These are phyloP conservation scores for Cyberlindnera suaveolens DNA, from an alignment of 805 yeast genomes.

Conservation along the genomic window DNA sequence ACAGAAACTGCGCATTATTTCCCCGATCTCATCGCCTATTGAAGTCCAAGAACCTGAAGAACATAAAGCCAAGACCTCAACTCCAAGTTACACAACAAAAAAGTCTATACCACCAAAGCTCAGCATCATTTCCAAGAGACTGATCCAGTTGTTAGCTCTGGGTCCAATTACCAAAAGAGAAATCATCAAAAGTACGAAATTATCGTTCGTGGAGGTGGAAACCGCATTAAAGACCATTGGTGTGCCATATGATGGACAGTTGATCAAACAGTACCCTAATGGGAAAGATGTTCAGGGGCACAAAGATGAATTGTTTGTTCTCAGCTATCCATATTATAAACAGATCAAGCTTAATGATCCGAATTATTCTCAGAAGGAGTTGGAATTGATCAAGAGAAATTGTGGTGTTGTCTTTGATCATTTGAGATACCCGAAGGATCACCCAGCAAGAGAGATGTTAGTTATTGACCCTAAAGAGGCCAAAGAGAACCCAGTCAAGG, in stretches of 20 bases:
- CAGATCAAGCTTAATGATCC: slow-evolving; percentile 15
- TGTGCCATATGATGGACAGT: slow-evolving; percentile 23
- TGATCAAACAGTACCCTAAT: slow-evolving; percentile 26
- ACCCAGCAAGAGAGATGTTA: slow-evolving; percentile 13
- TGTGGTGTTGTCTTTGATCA: slow-evolving; percentile 14
- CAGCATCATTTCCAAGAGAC: slow-evolving; percentile 25
- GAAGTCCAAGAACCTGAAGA: background rate
- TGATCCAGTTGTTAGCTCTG: slow-evolving; percentile 40
- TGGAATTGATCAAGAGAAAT: slow-evolving; percentile 10
- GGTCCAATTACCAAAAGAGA: slow-evolving; percentile 36
- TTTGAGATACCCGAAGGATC: slow-evolving; percentile 10
- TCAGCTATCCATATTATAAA: slow-evolving; percentile 31
- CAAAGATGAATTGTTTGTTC: slow-evolving; percentile 26
- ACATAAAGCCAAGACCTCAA: no score
- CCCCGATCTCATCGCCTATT: slow-evolving; percentile 9
- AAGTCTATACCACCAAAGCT: slow-evolving; percentile 7
- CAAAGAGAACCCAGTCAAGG: slow-evolving; percentile 12
- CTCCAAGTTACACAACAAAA: no score
- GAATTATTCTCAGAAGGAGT: slow-evolving; percentile 5
- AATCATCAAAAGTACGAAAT: slow-evolving; percentile 26
- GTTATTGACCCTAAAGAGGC: slow-evolving; percentile 5
- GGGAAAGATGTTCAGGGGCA: slow-evolving; percentile 19
- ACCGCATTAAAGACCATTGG: slow-evolving; percentile 22
- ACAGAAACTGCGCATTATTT: slow-evolving; percentile 7
- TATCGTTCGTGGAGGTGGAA: slow-evolving; percentile 23